Percentiles rank a stretch among this genome's conserved stretches.
phyloP scores from a whole-genome alignment of 1,284 basidiomycete species.

The Nidula niveotomentosa region DNA sequence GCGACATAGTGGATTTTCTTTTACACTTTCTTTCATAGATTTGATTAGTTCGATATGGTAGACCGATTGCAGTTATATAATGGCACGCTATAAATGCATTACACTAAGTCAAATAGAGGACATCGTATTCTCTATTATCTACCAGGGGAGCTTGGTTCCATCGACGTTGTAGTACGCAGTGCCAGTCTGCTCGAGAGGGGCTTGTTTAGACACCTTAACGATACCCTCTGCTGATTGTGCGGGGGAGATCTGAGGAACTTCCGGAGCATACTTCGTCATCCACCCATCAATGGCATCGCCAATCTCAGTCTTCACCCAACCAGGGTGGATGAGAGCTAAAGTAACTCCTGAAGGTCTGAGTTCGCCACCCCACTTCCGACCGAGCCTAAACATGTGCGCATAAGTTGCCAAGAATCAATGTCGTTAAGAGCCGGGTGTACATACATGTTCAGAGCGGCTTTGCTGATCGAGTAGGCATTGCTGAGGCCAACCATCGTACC shows the following conservation, averaged over 20 bases:
- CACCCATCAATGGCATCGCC: slow-evolving; percentile 11
- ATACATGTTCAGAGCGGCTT: slow-evolving; percentile 18
- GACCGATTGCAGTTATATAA: neutral
- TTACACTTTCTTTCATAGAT: neutral
- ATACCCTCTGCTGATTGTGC: slow-evolving; percentile 10
- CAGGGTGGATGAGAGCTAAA: slow-evolving; percentile 15
- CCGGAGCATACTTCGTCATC: slow-evolving; percentile 14
- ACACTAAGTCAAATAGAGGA: neutral
- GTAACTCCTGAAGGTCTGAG: slow-evolving; percentile 13
- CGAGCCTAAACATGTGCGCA: slow-evolving; percentile 6
- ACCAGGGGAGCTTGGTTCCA: slow-evolving; percentile 10
- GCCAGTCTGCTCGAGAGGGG: slow-evolving; percentile 10
- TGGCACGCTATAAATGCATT: neutral
- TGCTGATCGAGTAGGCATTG: slow-evolving; percentile 16
- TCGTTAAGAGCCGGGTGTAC: neutral
- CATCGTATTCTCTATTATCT: neutral
- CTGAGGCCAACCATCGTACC: slow-evolving; percentile 8
- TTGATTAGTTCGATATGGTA: neutral
- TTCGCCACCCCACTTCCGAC: slow-evolving; percentile 13
- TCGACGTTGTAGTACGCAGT: slow-evolving; percentile 14
- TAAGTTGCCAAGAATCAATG: no score
- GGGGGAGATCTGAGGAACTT: slow-evolving; percentile 10
- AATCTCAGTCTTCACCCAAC: slow-evolving; percentile 11
- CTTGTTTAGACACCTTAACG: slow-evolving; percentile 9
- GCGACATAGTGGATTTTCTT: neutral